These are phyloP conservation scores for Pestalotiopsis sp. DNA, from an alignment of 2,329 filamentous ascomycete species.

Conservation along the genomic window DNA sequence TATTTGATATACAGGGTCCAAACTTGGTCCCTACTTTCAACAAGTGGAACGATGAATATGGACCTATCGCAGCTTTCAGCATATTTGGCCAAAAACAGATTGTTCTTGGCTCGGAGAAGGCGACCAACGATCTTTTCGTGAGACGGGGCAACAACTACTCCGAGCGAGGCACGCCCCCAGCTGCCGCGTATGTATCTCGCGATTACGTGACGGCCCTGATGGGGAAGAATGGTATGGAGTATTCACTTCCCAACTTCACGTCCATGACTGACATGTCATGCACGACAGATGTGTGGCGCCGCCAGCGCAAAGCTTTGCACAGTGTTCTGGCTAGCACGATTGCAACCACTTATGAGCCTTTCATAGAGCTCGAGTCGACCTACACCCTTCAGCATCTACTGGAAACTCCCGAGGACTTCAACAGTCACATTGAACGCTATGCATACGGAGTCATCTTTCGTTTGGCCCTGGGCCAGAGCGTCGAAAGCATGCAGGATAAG, in stretches of 20 bases:
- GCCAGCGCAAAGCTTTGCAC: slow-evolving; percentile 5
- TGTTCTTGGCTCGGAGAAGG: background rate
- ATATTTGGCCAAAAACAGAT: slow-evolving; percentile 11
- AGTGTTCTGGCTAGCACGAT: background rate
- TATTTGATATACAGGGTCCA: background rate
- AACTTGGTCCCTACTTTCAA: slow-evolving; percentile 8
- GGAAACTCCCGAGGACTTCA: background rate
- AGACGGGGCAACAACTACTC: slow-evolving; percentile 10
- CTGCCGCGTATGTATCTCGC: slow-evolving; percentile 1
- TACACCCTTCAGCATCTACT: slow-evolving; percentile 1
- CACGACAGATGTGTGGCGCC: slow-evolving; percentile 5
- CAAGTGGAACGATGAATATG: slow-evolving; percentile 7
- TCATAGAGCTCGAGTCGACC: slow-evolving; percentile 9
- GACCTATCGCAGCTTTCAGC: slow-evolving; percentile 1
- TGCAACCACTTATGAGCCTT: background rate
- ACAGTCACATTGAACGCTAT: background rate
- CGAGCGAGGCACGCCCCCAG: slow-evolving; percentile 3
- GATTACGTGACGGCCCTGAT: background rate
- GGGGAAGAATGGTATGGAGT: slow-evolving; percentile 4
- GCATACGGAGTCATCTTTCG: slow-evolving; percentile 6
- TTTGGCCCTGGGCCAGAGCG: background rate
- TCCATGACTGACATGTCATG: background rate
- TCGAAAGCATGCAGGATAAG: background rate
- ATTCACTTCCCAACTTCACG: background rate
- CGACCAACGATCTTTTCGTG: slow-evolving; percentile 11